Conservation (phyloP, 2,329 filamentous ascomycete genomes). For the Fusarium subtropicale region DNA sequence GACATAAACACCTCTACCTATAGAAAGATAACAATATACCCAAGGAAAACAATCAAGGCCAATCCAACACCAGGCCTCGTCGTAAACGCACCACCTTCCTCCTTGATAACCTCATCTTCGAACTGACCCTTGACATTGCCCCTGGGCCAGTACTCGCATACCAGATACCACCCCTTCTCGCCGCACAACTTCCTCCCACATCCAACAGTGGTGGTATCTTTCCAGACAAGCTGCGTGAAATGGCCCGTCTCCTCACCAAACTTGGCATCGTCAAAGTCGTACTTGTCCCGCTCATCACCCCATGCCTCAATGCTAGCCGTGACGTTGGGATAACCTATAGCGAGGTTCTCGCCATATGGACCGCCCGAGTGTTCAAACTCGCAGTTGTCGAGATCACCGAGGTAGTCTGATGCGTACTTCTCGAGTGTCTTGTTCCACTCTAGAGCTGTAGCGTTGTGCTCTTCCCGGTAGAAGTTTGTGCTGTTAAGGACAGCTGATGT, state of each 20-base stretch:
- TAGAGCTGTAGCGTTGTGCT: constrained; percentile 70
- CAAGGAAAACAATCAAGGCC: constrained; percentile 31
- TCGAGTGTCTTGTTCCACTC: constrained; percentile 75
- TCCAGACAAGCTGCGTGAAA: constrained; percentile 81
- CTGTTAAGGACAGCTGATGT: constrained; percentile 69
- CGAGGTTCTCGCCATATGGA: constrained; percentile 80
- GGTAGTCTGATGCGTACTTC: constrained; percentile 64
- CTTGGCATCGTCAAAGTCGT: constrained; percentile 67
- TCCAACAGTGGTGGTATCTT: constrained; percentile 68
- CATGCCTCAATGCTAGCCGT: constrained; percentile 72
- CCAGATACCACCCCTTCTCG: constrained; percentile 70
- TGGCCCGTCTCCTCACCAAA: constrained; percentile 73
- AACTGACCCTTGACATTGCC: constrained; percentile 72
- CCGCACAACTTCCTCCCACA: constrained; percentile 62
- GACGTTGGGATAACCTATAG: constrained; percentile 72
- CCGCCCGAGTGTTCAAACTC: constrained; percentile 68
- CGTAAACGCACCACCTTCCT: constrained; percentile 30
- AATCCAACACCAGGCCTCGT: constrained; percentile 32
- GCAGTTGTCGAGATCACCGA: constrained; percentile 55
- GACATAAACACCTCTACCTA: constrained; percentile 1
- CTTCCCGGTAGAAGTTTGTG: constrained; percentile 73
- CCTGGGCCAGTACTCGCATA: constrained; percentile 76
- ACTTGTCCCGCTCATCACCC: constrained; percentile 66
- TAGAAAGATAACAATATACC: constrained; percentile 28
- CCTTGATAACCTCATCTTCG: constrained; percentile 51